These are phyloP conservation scores for Protomyces arabidopsidicola DNA, from an alignment of 1,139 yeast genomes.

Conservation along the genomic window DNA sequence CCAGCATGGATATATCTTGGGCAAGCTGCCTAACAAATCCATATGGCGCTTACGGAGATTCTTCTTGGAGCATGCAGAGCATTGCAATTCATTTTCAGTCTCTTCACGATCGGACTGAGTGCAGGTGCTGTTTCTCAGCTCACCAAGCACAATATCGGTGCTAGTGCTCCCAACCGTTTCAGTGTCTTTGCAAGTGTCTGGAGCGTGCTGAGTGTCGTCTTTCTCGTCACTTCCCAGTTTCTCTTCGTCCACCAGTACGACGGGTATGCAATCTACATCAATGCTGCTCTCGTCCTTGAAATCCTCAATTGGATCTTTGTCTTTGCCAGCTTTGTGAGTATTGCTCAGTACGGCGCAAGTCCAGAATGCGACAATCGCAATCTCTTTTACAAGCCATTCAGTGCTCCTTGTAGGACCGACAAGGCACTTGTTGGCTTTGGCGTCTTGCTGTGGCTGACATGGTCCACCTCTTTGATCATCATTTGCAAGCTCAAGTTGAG, in stretches of 20 bases:
- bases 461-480: conserved; percentile 9
- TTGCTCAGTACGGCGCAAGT: conserved; percentile 16
- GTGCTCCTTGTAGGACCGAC: conserved; percentile 5
- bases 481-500: conserved; percentile 9
- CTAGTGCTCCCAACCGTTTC: conserved; percentile 11
- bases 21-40: not conserved
- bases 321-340: conserved; percentile 16
- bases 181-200: conserved; percentile 9
- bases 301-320: conserved; percentile 9
- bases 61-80: conserved; percentile 16
- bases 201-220: conserved; percentile 3
- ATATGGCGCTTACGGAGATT: conserved; percentile 18
- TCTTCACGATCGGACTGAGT: conserved; percentile 14
- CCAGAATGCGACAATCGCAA: not conserved
- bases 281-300: conserved; percentile 15
- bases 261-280: conserved; percentile 18
- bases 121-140: conserved; percentile 8
- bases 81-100: conserved; percentile 1
- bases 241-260: conserved; percentile 15
- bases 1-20: not conserved
- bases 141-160: not conserved
- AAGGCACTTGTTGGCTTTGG: conserved; percentile 8
- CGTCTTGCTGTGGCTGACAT: conserved; percentile 12
- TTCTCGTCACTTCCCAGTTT: conserved; percentile 18
- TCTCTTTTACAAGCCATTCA: not conserved